Conservation (phyloP, 139 green algal genomes). For the Tetradesmus obliquus region DNA sequence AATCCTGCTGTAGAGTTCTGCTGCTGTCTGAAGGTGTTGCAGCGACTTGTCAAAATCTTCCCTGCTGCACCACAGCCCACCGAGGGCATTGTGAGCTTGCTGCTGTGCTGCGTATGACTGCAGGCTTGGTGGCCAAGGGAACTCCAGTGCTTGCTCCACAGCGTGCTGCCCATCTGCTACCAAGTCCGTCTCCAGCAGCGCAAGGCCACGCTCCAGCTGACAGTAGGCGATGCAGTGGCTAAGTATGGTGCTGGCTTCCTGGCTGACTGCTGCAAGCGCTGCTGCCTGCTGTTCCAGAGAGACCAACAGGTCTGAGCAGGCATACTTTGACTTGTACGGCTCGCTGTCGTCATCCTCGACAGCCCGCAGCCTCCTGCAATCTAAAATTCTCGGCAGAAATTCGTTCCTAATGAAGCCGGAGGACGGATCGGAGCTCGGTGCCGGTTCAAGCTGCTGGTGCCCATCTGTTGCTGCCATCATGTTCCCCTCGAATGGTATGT, state of each 20-base stretch:
- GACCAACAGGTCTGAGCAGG: constrained; percentile 44
- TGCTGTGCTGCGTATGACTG: constrained; percentile 11
- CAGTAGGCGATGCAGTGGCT: not conserved
- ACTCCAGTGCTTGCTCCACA: constrained; percentile 32
- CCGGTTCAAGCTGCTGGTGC: not conserved
- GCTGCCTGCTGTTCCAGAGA: not conserved
- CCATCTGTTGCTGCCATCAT: not conserved
- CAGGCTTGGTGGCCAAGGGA: not conserved
- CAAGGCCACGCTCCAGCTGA: constrained; percentile 50
- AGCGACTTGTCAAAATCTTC: constrained; percentile 35
- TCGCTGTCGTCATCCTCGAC: constrained; percentile 44
- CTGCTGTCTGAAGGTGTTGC: constrained; percentile 43
- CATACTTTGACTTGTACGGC: constrained; percentile 58
- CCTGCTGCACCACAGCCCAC: constrained; percentile 51
- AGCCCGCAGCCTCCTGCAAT: not conserved
- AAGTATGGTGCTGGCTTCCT: not conserved
- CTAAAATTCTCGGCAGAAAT: not conserved
- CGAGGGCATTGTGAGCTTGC: constrained; percentile 62
- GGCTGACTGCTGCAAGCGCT: too few species aligned
- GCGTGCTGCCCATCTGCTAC: constrained; percentile 50
- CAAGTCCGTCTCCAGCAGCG: constrained; percentile 68
- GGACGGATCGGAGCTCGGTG: not conserved
- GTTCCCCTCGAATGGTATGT: too few species aligned
- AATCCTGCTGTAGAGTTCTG: constrained; percentile 42
- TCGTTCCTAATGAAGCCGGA: not conserved